Evolutionary conservation across 768 basidiomycete species (phyloP), one percentile per base, ranked within the genome.

Genomic region (Rubroboletus pulcherrimus): DNA sequence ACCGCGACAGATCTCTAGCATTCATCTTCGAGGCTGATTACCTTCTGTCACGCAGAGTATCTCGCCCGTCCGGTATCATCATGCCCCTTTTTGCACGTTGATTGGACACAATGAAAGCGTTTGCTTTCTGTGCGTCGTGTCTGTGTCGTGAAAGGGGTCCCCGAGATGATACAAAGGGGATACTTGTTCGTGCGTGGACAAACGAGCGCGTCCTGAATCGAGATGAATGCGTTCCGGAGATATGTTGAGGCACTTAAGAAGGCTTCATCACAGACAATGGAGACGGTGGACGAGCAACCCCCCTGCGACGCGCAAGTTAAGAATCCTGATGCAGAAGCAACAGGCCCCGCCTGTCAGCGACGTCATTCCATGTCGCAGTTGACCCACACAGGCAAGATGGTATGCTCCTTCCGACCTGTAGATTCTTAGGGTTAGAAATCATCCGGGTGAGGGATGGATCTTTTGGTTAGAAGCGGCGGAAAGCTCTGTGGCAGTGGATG

Each of bases 381-480:
- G 52, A 58, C 65, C 63, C 58, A 60, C 59, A 57, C 60, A 64
- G 63, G 63, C 62, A 52, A 53, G 56, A 64, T 56, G 60, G 44
- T 47, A 55, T 62, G 63, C 56, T 71, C 71, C 72, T 55, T 53
- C 53, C 60, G 62, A 68, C 72, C 75, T 65, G 64, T 63, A 64
- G 57, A 66, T 63, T 67, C 75, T 78, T 84, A 83, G 81, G 83
- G 83, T 84, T 84, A 83, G 80, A 79, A 75, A 70, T 71, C 80
- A 79, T 79, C 72, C 62, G 30, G 49, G 65, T 66, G 63, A 68
- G 67, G 75, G 75, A 77, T 72, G 77, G 74, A 77, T 69, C 71
- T 79, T 80, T 77, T 82, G 80, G 79, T 77, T 79, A 73, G 67
- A 72, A 74, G 57, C 58, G 69, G 67, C 62, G 62, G 65, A 51